Base-by-base conservation (phyloP, 2,329 filamentous ascomycete species). In the Xylaria sp. region DNA sequence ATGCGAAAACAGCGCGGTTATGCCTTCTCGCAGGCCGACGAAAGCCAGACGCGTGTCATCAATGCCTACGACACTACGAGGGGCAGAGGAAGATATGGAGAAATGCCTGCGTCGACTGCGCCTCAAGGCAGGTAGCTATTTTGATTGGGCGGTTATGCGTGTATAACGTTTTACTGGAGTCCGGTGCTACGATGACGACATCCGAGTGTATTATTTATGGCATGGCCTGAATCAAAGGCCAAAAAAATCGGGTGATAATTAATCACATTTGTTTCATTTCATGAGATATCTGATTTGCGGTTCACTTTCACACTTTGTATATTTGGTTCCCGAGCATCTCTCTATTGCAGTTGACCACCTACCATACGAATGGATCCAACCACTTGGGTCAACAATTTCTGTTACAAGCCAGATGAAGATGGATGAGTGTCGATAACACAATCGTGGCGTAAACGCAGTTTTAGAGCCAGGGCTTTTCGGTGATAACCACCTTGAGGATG, bases 1-100 rank as follows among this genome's bases (percentile, higher is more conserved):
- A 99, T 98, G 96, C 94, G 96, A 80, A 99, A 99, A 84, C 96
- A 99, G 84, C 92, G 96, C 78, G 96, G 96, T 41, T 99, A 99
- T 79, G 96, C 96, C 71, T 99, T 99, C 82, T 97, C 94, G 75
- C 94, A 98, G 82, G 97, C 95, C 68, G 96, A 99, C 80, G 96
- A 99, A 82, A 94, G 91, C 76, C 96, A 98, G 83, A 97, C 95
- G 74, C 89, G 95, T 75, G 93, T 99, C 72, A 86, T 99, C 78
- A 95, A 98, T 83, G 96, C 96, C 71, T 99, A 99, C 83, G 96
- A 99, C 83, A 99, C 96, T 62, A 99, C 96, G 72, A 91, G 92
- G 80, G 90, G 94, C 79, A 89, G 96, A 84, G 96, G 96, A 58
- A 86, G 93, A 72, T 98, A 97, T 83, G 96, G 96, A 79, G 96